Percentiles rank a stretch among this genome's conserved stretches.
phyloP scores from a whole-genome alignment of 2,329 filamentous ascomycete species.

The Ophiostoma sp. region DNA sequence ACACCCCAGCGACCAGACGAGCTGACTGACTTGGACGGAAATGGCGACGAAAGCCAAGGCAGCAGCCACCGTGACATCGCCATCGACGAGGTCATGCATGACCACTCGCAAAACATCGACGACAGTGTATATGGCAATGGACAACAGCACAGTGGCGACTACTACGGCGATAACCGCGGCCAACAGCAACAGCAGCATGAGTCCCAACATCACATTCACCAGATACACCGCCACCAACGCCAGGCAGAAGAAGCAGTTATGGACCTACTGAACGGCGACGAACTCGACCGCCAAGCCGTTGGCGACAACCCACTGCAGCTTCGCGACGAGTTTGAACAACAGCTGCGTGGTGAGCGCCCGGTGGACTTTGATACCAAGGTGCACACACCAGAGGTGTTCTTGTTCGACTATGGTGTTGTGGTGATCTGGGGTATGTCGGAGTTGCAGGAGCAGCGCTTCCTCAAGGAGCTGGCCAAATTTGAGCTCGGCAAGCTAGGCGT shows the following conservation, averaged over 20 bases:
- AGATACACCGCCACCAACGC: conserved; percentile 13
- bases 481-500: conserved; percentile 82
- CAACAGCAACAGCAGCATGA: conserved; percentile 16
- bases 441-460: conserved; percentile 80
- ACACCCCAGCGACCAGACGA: conserved; percentile 46
- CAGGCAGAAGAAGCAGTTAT: conserved; percentile 18
- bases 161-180: conserved; percentile 14
- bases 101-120: conserved; percentile 26
- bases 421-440: conserved; percentile 98
- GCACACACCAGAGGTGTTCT: conserved; percentile 88
- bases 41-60: background rate
- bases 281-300: conserved; percentile 14
- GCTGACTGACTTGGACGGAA: conserved; percentile 55
- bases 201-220: conserved; percentile 34
- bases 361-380: conserved; percentile 80
- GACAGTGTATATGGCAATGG: conserved; percentile 32
- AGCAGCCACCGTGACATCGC: conserved; percentile 33
- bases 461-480: conserved; percentile 92
- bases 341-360: conserved; percentile 24
- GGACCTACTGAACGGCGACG: conserved; percentile 20
- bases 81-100: conserved; percentile 19
- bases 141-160: conserved; percentile 37
- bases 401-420: conserved; percentile 96
- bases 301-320: conserved; percentile 19
- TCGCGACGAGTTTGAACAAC: conserved; percentile 22